These are phyloP conservation scores for Dalbergia cultrata DNA, from an alignment of 306 rosid species.

Conservation along the genomic window DNA sequence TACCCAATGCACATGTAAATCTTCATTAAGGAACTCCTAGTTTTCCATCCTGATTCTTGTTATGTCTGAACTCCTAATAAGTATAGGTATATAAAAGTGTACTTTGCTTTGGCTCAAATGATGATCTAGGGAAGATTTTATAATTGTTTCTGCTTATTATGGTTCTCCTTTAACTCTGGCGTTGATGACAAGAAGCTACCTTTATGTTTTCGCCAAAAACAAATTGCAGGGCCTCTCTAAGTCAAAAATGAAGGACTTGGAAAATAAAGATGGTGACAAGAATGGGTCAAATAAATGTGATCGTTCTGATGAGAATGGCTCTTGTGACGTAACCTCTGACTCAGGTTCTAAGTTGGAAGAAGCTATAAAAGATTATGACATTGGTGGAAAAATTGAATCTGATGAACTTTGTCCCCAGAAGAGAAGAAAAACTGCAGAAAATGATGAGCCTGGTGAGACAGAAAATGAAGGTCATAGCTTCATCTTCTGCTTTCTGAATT, in stretches of 20 bases:
- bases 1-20: conserved; percentile 9
- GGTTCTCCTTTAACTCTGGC: neutral
- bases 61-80: neutral
- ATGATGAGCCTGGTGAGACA: conserved; percentile 40
- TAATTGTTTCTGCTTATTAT: neutral
- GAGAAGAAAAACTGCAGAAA: conserved; percentile 69
- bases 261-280: conserved; percentile 52
- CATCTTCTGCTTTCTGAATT: conserved; percentile 18
- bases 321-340: conserved; percentile 48
- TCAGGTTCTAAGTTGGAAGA: conserved; percentile 63
- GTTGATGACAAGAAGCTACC: neutral
- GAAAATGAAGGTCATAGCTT: conserved; percentile 66
- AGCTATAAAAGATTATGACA: conserved; percentile 48
- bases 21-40: neutral
- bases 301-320: conserved; percentile 60
- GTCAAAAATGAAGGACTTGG: conserved; percentile 55
- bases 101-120: neutral
- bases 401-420: conserved; percentile 65
- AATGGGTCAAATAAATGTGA: conserved; percentile 47
- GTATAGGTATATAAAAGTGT: neutral
- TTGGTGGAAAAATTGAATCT: conserved; percentile 50
- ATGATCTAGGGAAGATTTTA: neutral
- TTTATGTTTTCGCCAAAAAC: neutral
- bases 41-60: conserved; percentile 2
- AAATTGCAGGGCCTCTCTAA: conserved; percentile 25